Conservation (phyloP, 176 grass and related monocot species). For the Oryza australiensis region DNA sequence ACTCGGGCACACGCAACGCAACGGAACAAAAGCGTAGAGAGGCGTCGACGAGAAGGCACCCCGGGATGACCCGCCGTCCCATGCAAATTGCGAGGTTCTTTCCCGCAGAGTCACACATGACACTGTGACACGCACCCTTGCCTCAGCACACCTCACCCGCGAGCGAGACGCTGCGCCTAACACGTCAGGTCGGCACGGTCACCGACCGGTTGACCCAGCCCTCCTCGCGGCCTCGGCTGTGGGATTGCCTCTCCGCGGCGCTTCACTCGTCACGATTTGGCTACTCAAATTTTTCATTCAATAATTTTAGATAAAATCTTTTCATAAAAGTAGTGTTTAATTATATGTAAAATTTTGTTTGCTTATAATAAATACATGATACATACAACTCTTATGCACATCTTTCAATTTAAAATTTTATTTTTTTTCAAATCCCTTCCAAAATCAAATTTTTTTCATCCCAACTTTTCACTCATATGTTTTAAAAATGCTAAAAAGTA, state of each 20-base stretch:
- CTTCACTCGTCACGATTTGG: neutral
- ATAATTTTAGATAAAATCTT: too few species aligned
- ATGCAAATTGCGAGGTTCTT: neutral
- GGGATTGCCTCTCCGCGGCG: neutral
- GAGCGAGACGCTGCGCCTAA: constrained; percentile 39
- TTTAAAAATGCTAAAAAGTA: too few species aligned
- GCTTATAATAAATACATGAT: too few species aligned
- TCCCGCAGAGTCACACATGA: neutral
- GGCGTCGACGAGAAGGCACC: neutral
- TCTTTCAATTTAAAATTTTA: too few species aligned
- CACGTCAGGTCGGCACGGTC: constrained; percentile 45
- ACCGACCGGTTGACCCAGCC: neutral
- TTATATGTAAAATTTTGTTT: too few species aligned
- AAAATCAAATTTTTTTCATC: too few species aligned
- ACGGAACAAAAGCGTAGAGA: neutral
- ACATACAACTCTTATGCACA: too few species aligned
- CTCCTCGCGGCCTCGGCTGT: neutral
- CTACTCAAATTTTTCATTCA: too few species aligned
- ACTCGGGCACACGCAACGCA: constrained; percentile 2
- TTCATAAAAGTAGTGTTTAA: too few species aligned
- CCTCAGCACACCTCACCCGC: neutral
- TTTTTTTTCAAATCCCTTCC: too few species aligned
- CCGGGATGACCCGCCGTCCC: neutral
- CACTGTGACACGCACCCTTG: neutral
- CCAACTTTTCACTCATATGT: too few species aligned